A percentile compares a stretch with the other conserved stretches of the same genome.
These are phyloP conservation scores for Neonothopanus nambi DNA, from an alignment of 1,284 basidiomycete genomes.

Conservation along the genomic window DNA sequence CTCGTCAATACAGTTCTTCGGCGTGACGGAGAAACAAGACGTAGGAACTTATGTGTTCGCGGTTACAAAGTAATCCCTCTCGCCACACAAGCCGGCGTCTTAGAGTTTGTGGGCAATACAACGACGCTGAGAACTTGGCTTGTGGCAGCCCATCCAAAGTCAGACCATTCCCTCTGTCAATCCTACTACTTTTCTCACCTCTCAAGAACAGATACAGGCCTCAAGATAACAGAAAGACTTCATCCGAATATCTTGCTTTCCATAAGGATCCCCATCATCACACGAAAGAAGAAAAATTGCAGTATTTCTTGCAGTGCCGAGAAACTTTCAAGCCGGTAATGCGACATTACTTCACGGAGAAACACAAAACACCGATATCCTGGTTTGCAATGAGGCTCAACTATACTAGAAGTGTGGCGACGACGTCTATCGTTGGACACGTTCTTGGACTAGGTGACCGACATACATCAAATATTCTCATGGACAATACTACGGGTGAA, in stretches of 20 bases:
- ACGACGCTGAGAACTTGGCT: slow-evolving; percentile 69
- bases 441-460: slow-evolving; percentile 92
- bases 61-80: slow-evolving; percentile 92
- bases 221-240: slow-evolving; percentile 28
- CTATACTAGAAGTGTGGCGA: slow-evolving; percentile 91
- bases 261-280: slow-evolving; percentile 29
- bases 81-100: slow-evolving; percentile 77
- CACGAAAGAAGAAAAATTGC: slow-evolving; percentile 37
- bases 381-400: slow-evolving; percentile 95
- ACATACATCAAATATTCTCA: slow-evolving; percentile 90
- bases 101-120: slow-evolving; percentile 92
- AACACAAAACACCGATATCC: slow-evolving; percentile 81
- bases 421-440: slow-evolving; percentile 93
- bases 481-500: slow-evolving; percentile 85
- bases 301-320: slow-evolving; percentile 55
- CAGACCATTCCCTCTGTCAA: slow-evolving; percentile 18
- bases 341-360: slow-evolving; percentile 93
- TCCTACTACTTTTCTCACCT: no score
- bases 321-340: slow-evolving; percentile 81
- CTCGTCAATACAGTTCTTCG: slow-evolving; percentile 82
- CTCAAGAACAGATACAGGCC: slow-evolving; percentile 33
- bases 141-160: slow-evolving; percentile 56
- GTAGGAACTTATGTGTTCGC: slow-evolving; percentile 74
- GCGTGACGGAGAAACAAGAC: slow-evolving; percentile 74
- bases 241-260: background rate